These are phyloP conservation scores for Trichophaea hybrida DNA, from an alignment of 2,329 filamentous ascomycete genomes.

Conservation along the genomic window DNA sequence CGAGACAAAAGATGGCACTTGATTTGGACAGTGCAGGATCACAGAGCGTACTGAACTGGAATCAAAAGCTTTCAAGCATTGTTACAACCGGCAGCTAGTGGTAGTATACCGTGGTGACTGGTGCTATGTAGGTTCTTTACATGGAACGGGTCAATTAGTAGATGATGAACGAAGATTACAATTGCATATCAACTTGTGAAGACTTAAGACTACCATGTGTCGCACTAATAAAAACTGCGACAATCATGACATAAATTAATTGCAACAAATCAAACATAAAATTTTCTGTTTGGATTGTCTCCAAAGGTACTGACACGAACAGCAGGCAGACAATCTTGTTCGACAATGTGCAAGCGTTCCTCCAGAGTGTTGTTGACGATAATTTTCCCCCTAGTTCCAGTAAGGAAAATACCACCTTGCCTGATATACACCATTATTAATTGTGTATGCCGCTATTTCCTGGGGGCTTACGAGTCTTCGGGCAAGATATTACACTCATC, in stretches of 20 bases:
- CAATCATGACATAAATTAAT: too few relatives aligned
- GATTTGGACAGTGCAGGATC: neutral
- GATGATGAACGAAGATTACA: too few relatives aligned
- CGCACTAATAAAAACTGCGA: too few relatives aligned
- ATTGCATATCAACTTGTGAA: too few relatives aligned
- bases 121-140: too few relatives aligned
- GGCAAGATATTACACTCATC: conserved; percentile 68
- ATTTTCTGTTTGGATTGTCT: conserved; percentile 88
- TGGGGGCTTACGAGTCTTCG: conserved; percentile 59
- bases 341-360: conserved; percentile 70
- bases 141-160: too few relatives aligned
- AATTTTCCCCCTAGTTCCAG: conserved; percentile 81
- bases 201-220: too few relatives aligned
- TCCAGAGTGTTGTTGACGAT: conserved; percentile 98
- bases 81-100: too few relatives aligned
- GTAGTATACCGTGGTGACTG: too few relatives aligned
- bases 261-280: conserved; percentile 54
- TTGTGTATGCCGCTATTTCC: neutral
- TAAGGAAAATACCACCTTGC: conserved; percentile 65
- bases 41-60: neutral
- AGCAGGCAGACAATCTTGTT: conserved; percentile 69
- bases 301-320: conserved; percentile 82
- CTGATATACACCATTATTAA: conserved; percentile 36
- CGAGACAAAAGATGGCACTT: conserved; percentile 34
- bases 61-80: too few relatives aligned